Conservation (phyloP, 2,329 filamentous ascomycete genomes). For the Corniculantispora saksenae region DNA sequence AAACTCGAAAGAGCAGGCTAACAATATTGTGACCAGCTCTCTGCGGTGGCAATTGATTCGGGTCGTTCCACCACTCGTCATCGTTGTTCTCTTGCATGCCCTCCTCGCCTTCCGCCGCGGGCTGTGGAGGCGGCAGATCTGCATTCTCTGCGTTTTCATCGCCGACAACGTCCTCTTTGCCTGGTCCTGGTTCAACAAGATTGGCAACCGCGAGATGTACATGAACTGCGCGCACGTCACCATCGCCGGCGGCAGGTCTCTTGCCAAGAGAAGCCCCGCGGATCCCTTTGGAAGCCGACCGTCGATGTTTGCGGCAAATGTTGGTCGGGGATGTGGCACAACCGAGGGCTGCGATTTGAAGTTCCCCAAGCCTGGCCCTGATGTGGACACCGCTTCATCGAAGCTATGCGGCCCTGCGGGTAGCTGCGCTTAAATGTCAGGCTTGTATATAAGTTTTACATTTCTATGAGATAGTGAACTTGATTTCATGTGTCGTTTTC, state of each 20-base stretch:
- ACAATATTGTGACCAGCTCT: conserved; percentile 77
- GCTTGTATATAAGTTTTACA: not conserved
- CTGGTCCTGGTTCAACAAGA: conserved; percentile 77
- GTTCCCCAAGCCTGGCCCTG: conserved; percentile 1
- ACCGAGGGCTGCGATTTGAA: not conserved
- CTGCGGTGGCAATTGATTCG: conserved; percentile 41
- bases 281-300: not conserved
- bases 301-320: not conserved
- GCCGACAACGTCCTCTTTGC: conserved; percentile 62
- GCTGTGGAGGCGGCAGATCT: conserved; percentile 28
- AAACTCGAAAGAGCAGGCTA: conserved; percentile 85
- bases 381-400: not conserved
- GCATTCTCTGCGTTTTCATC: conserved; percentile 47
- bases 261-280: conserved; percentile 28
- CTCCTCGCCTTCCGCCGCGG: conserved; percentile 35
- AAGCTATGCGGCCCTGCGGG: not conserved
- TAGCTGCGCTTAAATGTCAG: not conserved
- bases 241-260: conserved; percentile 47
- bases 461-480: not conserved
- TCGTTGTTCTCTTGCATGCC: conserved; percentile 41
- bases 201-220: conserved; percentile 83
- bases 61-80: conserved; percentile 56
- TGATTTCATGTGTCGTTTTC: not conserved
- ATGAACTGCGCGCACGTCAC: conserved; percentile 79
- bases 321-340: not conserved